Percentiles rank a stretch among this genome's conserved stretches.
phyloP scores from a whole-genome alignment of 1,284 basidiomycete genomes.

The Fomes fomentarius region DNA sequence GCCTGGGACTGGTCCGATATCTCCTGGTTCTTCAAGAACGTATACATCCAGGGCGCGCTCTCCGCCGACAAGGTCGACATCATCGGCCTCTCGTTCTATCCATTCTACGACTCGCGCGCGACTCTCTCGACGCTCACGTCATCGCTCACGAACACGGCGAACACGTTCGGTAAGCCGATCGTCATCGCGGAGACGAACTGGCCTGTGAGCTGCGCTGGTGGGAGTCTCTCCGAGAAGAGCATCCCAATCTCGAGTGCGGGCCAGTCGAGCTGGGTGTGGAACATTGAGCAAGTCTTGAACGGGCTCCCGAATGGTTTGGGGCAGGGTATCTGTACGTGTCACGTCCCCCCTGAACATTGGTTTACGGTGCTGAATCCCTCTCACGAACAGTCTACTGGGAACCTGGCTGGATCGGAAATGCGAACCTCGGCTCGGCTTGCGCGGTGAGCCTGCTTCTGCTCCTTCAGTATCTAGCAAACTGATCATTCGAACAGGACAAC shows the following conservation, averaged over 20 bases:
- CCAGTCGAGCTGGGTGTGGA: constrained; percentile 55
- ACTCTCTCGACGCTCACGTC: constrained; percentile 51
- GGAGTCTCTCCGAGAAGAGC: constrained; percentile 48
- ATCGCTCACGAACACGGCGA: constrained; percentile 52
- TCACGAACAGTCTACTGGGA: not conserved
- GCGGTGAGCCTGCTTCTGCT: not conserved
- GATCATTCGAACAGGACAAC: not conserved
- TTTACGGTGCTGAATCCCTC: not conserved
- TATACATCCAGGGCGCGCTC: constrained; percentile 57
- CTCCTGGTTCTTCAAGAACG: constrained; percentile 51
- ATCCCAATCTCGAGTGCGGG: constrained; percentile 54
- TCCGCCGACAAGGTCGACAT: constrained; percentile 54
- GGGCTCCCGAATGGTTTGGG: constrained; percentile 51
- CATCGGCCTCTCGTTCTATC: constrained; percentile 67
- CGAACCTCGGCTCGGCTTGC: not conserved
- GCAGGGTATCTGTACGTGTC: constrained; percentile 34
- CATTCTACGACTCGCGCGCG: constrained; percentile 60
- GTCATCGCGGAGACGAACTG: constrained; percentile 70
- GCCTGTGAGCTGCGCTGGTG: constrained; percentile 53
- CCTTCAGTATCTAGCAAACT: not conserved
- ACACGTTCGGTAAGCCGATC: constrained; percentile 53
- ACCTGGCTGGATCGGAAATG: not conserved
- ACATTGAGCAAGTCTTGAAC: constrained; percentile 49
- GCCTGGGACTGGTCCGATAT: constrained; percentile 57
- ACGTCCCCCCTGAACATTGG: not conserved